These are phyloP conservation scores for Papiliotrema nemorosa DNA, from an alignment of 1,284 basidiomycete species.

Conservation along the genomic window DNA sequence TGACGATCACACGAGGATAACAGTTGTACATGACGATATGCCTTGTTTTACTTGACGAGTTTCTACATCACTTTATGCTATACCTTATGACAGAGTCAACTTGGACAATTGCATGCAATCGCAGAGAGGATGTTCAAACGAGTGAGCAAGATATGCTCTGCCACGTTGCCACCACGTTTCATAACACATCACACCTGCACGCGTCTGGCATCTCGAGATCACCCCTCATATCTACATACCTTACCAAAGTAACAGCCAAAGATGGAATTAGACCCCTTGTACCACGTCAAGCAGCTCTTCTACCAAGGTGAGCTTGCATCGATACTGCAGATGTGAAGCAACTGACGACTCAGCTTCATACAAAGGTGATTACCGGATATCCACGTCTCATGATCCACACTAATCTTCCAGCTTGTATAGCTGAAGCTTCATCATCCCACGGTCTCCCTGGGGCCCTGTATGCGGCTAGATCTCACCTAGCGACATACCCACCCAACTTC, in stretches of 20 bases:
- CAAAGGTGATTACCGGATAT: slow-evolving; percentile 30
- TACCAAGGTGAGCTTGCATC: slow-evolving; percentile 58
- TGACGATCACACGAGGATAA: slow-evolving; percentile 10
- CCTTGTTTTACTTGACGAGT: no score
- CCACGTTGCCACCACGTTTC: no score
- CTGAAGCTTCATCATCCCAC: slow-evolving; percentile 39
- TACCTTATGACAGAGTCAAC: no score
- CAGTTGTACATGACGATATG: no score
- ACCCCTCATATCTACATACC: not conserved
- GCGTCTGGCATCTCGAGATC: no score
- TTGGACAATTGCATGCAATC: no score
- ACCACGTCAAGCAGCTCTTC: slow-evolving; percentile 80
- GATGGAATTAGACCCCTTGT: slow-evolving; percentile 78
- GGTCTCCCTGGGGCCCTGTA: slow-evolving; percentile 59
- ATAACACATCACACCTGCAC: no score
- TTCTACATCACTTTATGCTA: no score
- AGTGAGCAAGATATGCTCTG: no score
- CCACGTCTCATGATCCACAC: not conserved
- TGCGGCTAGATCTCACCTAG: slow-evolving; percentile 77
- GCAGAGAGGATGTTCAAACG: no score
- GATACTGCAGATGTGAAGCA: not conserved
- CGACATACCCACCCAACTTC: slow-evolving; percentile 61
- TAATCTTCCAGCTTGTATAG: slow-evolving; percentile 36
- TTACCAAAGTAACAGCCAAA: slow-evolving; percentile 4
- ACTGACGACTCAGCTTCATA: slow-evolving; percentile 39